A percentile compares a stretch with the other conserved stretches of the same genome.
These are phyloP conservation scores for Lichtheimia hyalospora DNA, from an alignment of 371 early-diverging fungal species.

Conservation along the genomic window DNA sequence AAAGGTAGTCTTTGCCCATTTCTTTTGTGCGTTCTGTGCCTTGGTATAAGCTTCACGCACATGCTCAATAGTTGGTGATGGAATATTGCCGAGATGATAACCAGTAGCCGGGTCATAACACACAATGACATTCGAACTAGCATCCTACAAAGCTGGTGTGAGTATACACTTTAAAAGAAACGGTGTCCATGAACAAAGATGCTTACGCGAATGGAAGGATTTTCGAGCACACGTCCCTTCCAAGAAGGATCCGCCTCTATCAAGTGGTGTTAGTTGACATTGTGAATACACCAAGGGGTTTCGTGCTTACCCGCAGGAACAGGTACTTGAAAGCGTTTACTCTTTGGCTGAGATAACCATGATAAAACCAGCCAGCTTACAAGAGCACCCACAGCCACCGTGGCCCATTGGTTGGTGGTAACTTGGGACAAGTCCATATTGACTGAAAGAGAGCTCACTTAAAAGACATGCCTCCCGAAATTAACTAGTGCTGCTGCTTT, in stretches of 20 bases:
- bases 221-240: constrained; percentile 54
- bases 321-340: constrained; percentile 34
- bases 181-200: not conserved
- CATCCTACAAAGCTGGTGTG: constrained; percentile 34
- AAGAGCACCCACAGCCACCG: constrained; percentile 31
- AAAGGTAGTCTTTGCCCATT: constrained; percentile 76
- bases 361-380: constrained; percentile 30
- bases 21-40: constrained; percentile 67
- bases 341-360: constrained; percentile 31
- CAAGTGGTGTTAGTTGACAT: not conserved
- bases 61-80: constrained; percentile 57
- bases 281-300: too few species aligned
- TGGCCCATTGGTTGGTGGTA: constrained; percentile 18
- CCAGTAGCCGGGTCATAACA: constrained; percentile 92
- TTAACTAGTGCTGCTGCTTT: too few species aligned
- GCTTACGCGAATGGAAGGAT: constrained; percentile 57
- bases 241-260: constrained; percentile 50
- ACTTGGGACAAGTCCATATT: too few species aligned
- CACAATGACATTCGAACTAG: constrained; percentile 61
- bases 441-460: too few species aligned
- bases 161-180: constrained; percentile 2
- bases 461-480: too few species aligned
- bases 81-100: constrained; percentile 65
- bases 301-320: constrained; percentile 45
- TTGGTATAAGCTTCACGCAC: constrained; percentile 57